These are phyloP conservation scores for Ceratopteris richardii DNA, from an alignment of 75 land plant species.

Conservation along the genomic window DNA sequence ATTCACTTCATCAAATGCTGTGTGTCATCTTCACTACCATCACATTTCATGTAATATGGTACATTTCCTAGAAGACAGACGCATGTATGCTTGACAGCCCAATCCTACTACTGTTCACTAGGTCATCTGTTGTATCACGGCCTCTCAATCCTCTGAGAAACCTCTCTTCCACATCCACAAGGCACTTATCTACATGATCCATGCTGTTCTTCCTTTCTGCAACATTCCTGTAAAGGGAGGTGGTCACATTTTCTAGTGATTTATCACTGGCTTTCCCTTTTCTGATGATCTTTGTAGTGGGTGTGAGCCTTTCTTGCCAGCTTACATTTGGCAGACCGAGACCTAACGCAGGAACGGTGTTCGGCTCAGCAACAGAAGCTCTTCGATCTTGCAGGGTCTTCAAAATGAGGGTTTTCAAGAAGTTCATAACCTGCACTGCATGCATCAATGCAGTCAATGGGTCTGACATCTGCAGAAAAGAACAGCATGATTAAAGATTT, in stretches of 20 bases:
- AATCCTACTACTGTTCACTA: background rate
- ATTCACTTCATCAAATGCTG: too few relatives aligned
- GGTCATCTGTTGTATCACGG: slow-evolving; percentile 2
- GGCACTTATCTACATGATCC: background rate
- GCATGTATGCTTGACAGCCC: too few relatives aligned
- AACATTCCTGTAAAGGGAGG: background rate
- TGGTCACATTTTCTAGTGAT: background rate
- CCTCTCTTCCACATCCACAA: background rate
- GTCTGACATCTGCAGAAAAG: slow-evolving; percentile 84
- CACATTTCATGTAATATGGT: too few relatives aligned
- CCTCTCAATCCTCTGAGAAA: background rate
- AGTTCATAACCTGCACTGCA: slow-evolving; percentile 99
- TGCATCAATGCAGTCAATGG: slow-evolving; percentile 98
- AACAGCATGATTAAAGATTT: slow-evolving; percentile 4
- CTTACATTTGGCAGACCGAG: background rate
- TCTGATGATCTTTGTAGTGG: background rate
- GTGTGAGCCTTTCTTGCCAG: background rate
- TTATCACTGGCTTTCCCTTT: background rate
- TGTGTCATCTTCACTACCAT: too few relatives aligned
- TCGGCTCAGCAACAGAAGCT: slow-evolving; percentile 21
- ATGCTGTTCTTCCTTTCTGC: background rate
- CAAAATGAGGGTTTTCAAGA: slow-evolving; percentile 78
- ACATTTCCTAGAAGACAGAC: too few relatives aligned
- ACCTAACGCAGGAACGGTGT: background rate
- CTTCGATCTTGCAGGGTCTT: slow-evolving; percentile 66